Conservation (phyloP, 2,329 filamentous ascomycete species). For the Neurospora sp. region DNA sequence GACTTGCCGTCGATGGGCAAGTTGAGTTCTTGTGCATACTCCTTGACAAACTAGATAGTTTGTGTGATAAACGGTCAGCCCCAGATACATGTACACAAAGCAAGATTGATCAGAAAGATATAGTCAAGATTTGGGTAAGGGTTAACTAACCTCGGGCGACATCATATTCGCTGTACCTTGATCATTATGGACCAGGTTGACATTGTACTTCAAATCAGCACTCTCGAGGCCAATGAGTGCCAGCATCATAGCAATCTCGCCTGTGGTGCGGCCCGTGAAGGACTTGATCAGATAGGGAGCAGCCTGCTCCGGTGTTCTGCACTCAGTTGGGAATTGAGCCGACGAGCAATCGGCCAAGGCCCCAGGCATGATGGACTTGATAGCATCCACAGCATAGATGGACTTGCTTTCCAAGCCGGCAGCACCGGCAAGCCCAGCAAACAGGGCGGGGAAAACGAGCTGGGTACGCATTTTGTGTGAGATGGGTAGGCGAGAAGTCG, state of each 20-base stretch:
- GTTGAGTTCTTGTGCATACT: constrained; percentile 35
- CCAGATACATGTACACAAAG: background rate
- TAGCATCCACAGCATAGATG: constrained; percentile 18
- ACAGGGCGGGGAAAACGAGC: background rate
- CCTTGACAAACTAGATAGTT: constrained; percentile 26
- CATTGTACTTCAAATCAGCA: constrained; percentile 59
- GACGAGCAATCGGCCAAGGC: constrained; percentile 17
- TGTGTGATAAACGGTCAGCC: constrained; percentile 20
- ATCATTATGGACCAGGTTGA: constrained; percentile 37
- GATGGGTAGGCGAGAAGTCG: background rate
- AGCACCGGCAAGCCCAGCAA: background rate
- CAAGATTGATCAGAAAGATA: background rate
- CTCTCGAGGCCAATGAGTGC: constrained; percentile 65
- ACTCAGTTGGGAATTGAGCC: constrained; percentile 41
- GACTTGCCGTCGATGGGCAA: constrained; percentile 21
- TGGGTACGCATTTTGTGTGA: background rate
- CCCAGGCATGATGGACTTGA: constrained; percentile 46
- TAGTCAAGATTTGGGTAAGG: background rate
- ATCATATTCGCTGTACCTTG: constrained; percentile 61
- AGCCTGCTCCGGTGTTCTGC: constrained; percentile 54
- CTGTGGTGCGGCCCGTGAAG: constrained; percentile 49
- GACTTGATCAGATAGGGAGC: constrained; percentile 45
- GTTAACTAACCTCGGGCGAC: constrained; percentile 5
- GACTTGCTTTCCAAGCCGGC: background rate
- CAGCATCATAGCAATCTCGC: constrained; percentile 60